Percentiles rank a stretch among this genome's conserved stretches.
Evolutionary conservation across 768 basidiomycete species (phyloP).

Genomic region (Lentinula lateritia): DNA sequence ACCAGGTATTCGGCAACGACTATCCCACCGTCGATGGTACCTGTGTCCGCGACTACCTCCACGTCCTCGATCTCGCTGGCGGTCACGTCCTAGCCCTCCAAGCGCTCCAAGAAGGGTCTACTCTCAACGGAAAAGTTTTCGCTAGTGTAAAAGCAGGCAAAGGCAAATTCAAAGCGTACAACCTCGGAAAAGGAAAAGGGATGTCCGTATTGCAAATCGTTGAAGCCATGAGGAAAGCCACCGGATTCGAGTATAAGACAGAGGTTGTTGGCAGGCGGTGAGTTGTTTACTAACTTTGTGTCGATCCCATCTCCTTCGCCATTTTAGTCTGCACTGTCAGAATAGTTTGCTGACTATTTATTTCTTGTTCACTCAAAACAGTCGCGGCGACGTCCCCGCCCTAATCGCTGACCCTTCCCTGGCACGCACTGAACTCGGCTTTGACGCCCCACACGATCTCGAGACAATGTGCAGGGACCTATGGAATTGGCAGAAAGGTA

Average conservation of each 20-base stretch:
- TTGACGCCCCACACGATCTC: constrained; percentile 74
- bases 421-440: constrained; percentile 90
- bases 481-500: constrained; percentile 97
- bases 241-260: constrained; percentile 82
- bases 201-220: constrained; percentile 92
- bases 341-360: neutral
- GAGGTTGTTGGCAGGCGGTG: constrained; percentile 89
- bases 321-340: neutral
- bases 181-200: constrained; percentile 90
- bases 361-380: constrained; percentile 21
- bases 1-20: constrained; percentile 93
- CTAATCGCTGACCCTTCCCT: constrained; percentile 90
- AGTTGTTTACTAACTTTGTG: constrained; percentile 16
- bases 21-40: constrained; percentile 97
- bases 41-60: constrained; percentile 94
- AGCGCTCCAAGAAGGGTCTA: constrained; percentile 60
- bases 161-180: constrained; percentile 87
- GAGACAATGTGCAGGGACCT: constrained; percentile 94
- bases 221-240: constrained; percentile 90
- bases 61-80: constrained; percentile 90
- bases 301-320: neutral
- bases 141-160: constrained; percentile 38
- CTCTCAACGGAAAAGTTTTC: constrained; percentile 39
- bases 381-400: constrained; percentile 93
- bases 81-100: constrained; percentile 92